Evolutionary conservation across 2,329 filamentous ascomycete genomes (phyloP).

Genomic region (Onygenales sp.): DNA sequence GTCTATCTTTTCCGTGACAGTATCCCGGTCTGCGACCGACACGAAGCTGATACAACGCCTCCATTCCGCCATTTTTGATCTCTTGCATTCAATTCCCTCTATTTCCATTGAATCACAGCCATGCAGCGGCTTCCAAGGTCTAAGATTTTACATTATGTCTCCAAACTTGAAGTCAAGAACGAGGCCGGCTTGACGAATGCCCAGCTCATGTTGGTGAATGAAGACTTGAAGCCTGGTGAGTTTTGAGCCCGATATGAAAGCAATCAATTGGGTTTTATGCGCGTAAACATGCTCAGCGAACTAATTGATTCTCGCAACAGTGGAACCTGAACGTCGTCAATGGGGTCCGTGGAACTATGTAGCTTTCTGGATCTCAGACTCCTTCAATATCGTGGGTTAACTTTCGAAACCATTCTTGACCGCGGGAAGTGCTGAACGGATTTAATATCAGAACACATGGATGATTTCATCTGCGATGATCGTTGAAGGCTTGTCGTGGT

Average conservation of each 20-base stretch:
- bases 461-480: constrained; percentile 87
- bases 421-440: not conserved
- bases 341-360: constrained; percentile 87
- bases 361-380: constrained; percentile 77
- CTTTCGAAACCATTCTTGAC: not conserved
- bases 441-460: constrained; percentile 61
- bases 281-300: constrained; percentile 5
- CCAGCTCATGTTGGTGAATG: constrained; percentile 80
- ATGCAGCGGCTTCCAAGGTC: constrained; percentile 35
- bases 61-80: not conserved
- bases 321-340: constrained; percentile 68
- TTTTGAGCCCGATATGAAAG: constrained; percentile 48
- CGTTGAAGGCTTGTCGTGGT: constrained; percentile 70
- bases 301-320: constrained; percentile 33
- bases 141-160: constrained; percentile 25
- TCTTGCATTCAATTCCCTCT: not conserved
- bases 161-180: constrained; percentile 59
- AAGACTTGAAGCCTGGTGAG: constrained; percentile 60
- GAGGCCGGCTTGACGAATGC: constrained; percentile 68
- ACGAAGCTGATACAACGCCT: not conserved
- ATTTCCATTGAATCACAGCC: not conserved
- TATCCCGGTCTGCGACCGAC: not conserved
- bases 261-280: not conserved
- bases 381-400: constrained; percentile 61
- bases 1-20: too few relatives aligned